Percentiles rank a stretch among this genome's conserved stretches.
Conservation (phyloP, 2,329 filamentous ascomycete genomes). For the Westerdykella sp. region DNA sequence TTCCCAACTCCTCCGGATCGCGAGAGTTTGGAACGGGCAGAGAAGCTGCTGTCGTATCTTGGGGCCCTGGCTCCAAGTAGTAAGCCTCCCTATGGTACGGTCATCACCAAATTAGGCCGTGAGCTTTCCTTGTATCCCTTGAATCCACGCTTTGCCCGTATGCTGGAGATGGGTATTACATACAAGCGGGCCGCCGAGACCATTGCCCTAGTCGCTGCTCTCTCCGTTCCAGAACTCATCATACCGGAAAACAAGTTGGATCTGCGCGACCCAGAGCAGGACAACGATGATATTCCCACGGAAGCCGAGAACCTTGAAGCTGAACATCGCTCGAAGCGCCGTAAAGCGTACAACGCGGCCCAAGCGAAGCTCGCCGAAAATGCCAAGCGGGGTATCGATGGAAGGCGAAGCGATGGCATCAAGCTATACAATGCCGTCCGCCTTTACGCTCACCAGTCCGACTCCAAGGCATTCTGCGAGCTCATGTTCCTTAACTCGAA, state of each 20-base stretch:
- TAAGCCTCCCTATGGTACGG: constrained; percentile 31
- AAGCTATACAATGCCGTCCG: constrained; percentile 86
- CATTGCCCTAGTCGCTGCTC: constrained; percentile 77
- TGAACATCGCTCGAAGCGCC: constrained; percentile 59
- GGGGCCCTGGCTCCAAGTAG: constrained; percentile 69
- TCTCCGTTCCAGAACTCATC: constrained; percentile 85
- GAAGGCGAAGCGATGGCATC: constrained; percentile 67
- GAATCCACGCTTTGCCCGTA: constrained; percentile 83
- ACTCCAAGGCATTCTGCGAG: constrained; percentile 66
- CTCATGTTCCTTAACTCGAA: constrained; percentile 82
- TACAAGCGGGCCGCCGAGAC: constrained; percentile 79
- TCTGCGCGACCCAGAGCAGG: constrained; percentile 45
- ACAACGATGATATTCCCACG: constrained; percentile 44
- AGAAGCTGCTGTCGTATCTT: constrained; percentile 79
- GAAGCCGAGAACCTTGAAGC: constrained; percentile 67
- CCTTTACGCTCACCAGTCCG: constrained; percentile 55
- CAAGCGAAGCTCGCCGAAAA: constrained; percentile 77
- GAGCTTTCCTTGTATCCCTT: constrained; percentile 86
- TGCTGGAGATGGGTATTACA: constrained; percentile 79
- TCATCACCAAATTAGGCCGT: constrained; percentile 68
- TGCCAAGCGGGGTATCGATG: constrained; percentile 38
- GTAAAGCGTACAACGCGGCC: constrained; percentile 61
- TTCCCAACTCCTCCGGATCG: constrained; percentile 87
- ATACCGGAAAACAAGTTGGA: constrained; percentile 74
- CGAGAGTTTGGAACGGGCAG: constrained; percentile 70